Base-by-base conservation (phyloP, 257 asterid species). In the Euphrasia confusa region DNA sequence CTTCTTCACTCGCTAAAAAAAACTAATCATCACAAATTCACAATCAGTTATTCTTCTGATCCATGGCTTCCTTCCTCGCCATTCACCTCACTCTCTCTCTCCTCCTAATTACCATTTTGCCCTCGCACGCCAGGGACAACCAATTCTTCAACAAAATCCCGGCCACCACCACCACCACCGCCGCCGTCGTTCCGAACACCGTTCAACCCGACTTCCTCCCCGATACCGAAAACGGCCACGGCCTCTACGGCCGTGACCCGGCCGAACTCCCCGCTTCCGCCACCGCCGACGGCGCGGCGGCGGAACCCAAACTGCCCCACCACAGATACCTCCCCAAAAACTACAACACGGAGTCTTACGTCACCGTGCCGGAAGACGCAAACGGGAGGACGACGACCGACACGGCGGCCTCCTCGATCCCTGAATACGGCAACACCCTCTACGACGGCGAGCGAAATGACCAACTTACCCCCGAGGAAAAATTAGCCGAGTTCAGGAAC, bases 281-380 rank as follows among this genome's bases (percentile, higher is more conserved):
- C 72, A 48, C 54, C 54, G 7, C 53, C 50, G n/a, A 2, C 50
- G 28, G 80, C 70, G 58, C 89, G 75, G 7, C 4, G 28, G 3
- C 18, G 3, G 72, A 55, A 39, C 27, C 67, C 6, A 61, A 17
- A 24, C 70, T 42, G 2, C 68, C 71, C n/a, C 44, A 37, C 53
- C 58, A 66, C 71, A 72, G 79, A 9, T 70, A 75, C 68, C 83
- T 80, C 18, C 89, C 96, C 61, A 83, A 77, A 72, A 88, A 88
- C 72, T 88, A 88, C 83, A 83, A 85, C 77, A 80, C 88, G 3
- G 84, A 68, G 17, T 69, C 90, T 21, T 85, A 85, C 64, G 85
- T 81, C 50, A 83, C 88, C 21, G 73, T 65, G 30, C 77, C 86
- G 0, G 86, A 74, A 28, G 74, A 71, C 72, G 27, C 49, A 60